These are phyloP conservation scores for Takakia lepidozioides DNA, from an alignment of 225 moss, liverwort and hornwort species.

Conservation along the genomic window DNA sequence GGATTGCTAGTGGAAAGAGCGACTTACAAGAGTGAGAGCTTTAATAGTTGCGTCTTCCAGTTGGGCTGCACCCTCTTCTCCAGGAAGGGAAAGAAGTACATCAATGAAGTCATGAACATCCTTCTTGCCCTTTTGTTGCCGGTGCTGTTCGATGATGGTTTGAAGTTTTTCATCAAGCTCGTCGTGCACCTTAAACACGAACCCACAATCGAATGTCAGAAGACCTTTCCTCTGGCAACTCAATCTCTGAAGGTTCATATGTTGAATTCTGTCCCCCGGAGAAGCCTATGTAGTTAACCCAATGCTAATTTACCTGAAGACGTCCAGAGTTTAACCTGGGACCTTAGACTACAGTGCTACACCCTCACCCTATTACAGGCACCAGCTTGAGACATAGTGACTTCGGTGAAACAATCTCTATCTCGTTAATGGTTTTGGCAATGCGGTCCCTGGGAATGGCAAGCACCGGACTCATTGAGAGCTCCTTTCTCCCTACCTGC, in stretches of 20 bases:
- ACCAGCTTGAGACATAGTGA: too few species aligned
- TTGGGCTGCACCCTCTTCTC: conserved; percentile 1
- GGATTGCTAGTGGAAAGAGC: too few species aligned
- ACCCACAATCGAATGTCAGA: neutral
- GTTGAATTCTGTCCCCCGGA: neutral
- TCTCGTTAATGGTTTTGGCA: too few species aligned
- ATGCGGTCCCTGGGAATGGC: too few species aligned
- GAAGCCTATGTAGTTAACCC: neutral
- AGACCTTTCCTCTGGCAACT: too few species aligned
- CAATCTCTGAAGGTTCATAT: too few species aligned
- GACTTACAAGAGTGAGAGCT: conserved; percentile 9
- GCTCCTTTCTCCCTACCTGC: neutral
- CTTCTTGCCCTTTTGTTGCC: conserved; percentile 3
- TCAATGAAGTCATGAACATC: conserved; percentile 7
- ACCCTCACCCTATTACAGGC: too few species aligned
- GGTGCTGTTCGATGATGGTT: conserved; percentile 8
- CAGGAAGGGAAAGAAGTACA: conserved; percentile 6
- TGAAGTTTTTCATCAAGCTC: conserved; percentile 5
- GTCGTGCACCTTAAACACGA: neutral
- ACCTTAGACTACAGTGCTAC: too few species aligned
- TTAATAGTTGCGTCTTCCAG: conserved; percentile 6
- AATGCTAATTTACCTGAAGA: neutral
- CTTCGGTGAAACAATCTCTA: too few species aligned
- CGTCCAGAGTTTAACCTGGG: neutral
- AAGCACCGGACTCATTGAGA: too few species aligned